Evolutionary conservation across 805 yeast species (phyloP).

Genomic region (Pichia nanzhaoensis): DNA sequence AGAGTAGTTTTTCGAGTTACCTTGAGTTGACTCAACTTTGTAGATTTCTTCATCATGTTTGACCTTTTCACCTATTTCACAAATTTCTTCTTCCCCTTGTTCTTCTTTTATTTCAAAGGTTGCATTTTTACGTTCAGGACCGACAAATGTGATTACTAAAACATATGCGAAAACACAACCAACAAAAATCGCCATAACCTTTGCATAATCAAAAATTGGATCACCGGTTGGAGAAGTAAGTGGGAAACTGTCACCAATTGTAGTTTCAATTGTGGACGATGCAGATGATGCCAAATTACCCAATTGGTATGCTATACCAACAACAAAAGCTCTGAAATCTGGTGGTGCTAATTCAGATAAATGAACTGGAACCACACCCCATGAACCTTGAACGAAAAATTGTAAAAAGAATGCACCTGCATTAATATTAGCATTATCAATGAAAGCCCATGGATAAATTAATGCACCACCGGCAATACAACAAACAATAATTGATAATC

Average conservation of each 20-base stretch:
- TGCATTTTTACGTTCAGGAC: constrained; percentile 48
- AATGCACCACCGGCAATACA: constrained; percentile 53
- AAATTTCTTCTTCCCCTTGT: constrained; percentile 19
- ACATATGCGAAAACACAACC: constrained; percentile 55
- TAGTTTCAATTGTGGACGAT: constrained; percentile 61
- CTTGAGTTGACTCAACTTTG: constrained; percentile 9
- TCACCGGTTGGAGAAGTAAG: constrained; percentile 27
- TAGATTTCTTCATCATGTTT: constrained; percentile 12
- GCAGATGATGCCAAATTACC: constrained; percentile 66
- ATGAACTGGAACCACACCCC: constrained; percentile 63
- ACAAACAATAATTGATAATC: constrained; percentile 45
- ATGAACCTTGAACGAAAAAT: constrained; percentile 60
- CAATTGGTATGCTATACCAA: constrained; percentile 59
- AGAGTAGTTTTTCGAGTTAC: constrained; percentile 8
- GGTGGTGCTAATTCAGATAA: constrained; percentile 57
- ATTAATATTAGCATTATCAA: constrained; percentile 39
- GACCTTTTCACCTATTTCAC: constrained; percentile 14
- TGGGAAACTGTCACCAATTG: constrained; percentile 53
- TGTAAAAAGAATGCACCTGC: constrained; percentile 59
- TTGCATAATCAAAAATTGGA: constrained; percentile 42
- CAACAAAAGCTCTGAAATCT: constrained; percentile 53
- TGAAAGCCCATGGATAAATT: constrained; percentile 58
- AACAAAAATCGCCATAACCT: constrained; percentile 60
- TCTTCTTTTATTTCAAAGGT: constrained; percentile 15
- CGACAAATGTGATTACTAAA: constrained; percentile 43